Conservation (phyloP, 768 basidiomycete species). For the Tulasnella sp. region DNA sequence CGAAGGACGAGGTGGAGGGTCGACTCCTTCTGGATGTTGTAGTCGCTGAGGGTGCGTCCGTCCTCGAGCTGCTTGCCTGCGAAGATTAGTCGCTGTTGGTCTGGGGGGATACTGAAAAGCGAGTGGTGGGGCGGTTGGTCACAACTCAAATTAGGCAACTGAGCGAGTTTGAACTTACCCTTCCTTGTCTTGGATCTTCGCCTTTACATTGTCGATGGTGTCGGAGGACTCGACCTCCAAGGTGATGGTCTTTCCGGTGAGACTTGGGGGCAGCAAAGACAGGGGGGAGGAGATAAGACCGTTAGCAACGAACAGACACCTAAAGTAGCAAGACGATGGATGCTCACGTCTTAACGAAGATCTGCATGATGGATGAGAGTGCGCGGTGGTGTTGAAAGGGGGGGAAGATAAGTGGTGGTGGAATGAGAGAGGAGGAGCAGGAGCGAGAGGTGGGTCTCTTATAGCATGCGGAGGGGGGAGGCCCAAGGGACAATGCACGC, state of each 20-base stretch:
- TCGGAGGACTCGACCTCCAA: conserved; percentile 42
- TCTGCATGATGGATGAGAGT: conserved; percentile 39
- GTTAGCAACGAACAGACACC: neutral
- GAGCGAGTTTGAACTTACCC: conserved; percentile 44
- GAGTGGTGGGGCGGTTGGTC: conserved; percentile 43
- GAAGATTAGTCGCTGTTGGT: conserved; percentile 56
- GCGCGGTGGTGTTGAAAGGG: neutral
- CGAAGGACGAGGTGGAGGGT: conserved; percentile 45
- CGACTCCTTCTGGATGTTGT: conserved; percentile 47
- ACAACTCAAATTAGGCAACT: conserved; percentile 10
- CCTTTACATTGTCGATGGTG: conserved; percentile 42
- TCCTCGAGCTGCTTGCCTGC: conserved; percentile 95
- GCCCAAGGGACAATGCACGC: neutral
- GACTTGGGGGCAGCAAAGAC: conserved; percentile 33
- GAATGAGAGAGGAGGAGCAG: neutral
- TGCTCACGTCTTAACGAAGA: conserved; percentile 45
- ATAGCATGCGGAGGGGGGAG: neutral
- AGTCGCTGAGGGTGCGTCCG: conserved; percentile 71
- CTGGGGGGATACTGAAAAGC: conserved; percentile 45
- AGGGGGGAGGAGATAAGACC: neutral
- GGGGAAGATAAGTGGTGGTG: neutral
- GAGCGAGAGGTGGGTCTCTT: neutral
- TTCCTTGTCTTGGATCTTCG: conserved; percentile 36
- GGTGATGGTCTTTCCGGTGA: conserved; percentile 48
- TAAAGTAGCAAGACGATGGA: neutral